These are phyloP conservation scores for Cladophialophora exuberans DNA, from an alignment of 2,329 filamentous ascomycete genomes.

Conservation along the genomic window DNA sequence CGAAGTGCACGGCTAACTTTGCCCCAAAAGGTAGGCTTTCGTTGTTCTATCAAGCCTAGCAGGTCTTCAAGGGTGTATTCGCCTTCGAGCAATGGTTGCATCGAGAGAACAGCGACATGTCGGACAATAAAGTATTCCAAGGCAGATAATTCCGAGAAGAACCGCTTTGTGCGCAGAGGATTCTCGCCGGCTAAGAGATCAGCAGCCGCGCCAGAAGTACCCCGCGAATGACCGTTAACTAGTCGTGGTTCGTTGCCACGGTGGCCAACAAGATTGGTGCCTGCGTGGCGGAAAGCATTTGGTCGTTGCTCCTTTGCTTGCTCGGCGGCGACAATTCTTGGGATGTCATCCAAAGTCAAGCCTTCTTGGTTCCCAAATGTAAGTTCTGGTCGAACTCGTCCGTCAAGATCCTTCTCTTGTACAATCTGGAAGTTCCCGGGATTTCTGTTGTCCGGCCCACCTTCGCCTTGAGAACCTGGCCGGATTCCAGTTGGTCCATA, in stretches of 20 bases:
- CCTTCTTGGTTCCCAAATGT: slow-evolving; percentile 91
- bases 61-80: slow-evolving; percentile 95
- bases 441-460: slow-evolving; percentile 52
- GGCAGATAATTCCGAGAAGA: slow-evolving; percentile 93
- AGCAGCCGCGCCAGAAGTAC: slow-evolving; percentile 61
- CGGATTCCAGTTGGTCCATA: slow-evolving; percentile 78
- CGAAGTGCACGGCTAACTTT: slow-evolving; percentile 97
- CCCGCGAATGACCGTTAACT: slow-evolving; percentile 70
- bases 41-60: slow-evolving; percentile 86
- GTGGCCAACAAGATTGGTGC: slow-evolving; percentile 67
- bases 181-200: slow-evolving; percentile 54
- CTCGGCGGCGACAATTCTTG: slow-evolving; percentile 91
- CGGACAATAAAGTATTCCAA: slow-evolving; percentile 97
- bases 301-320: slow-evolving; percentile 89
- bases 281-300: slow-evolving; percentile 75
- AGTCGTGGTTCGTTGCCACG: slow-evolving; percentile 61
- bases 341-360: slow-evolving; percentile 93
- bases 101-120: slow-evolving; percentile 89
- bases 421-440: slow-evolving; percentile 69
- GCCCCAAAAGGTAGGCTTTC: slow-evolving; percentile 95
- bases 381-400: slow-evolving; percentile 72
- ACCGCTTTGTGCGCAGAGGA: slow-evolving; percentile 69
- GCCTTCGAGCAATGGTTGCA: slow-evolving; percentile 87
- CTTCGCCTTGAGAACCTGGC: slow-evolving; percentile 72
- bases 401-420: slow-evolving; percentile 72